Base-by-base conservation (phyloP, 2,329 filamentous ascomycete species). In the Diaporthe aspalathi region DNA sequence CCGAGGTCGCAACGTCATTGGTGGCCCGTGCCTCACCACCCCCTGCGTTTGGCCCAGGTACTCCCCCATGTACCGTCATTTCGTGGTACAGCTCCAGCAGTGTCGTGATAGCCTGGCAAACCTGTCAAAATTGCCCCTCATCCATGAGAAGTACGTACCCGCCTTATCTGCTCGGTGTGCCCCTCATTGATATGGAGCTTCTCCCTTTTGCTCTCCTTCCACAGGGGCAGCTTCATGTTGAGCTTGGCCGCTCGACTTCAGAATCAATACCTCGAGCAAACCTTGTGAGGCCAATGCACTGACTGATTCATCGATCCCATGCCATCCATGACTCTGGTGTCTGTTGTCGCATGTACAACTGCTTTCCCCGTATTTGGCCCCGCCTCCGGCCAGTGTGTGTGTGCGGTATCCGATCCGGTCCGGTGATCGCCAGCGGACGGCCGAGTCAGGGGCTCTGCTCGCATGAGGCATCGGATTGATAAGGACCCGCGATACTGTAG, bases 391-490 rank as follows among this genome's bases (percentile, higher is more conserved):
- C 11, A 27, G n/a, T 32, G 43, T n/a, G n/a, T n/a, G n/a, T 24
- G 60, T 49, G 60, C 60, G 50, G 60, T 49, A 50, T n/a, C 60
- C 60, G 60, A 65, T 50, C 60, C 60, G 60, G 45, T 50, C 60
- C 60, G 60, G 45, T 50, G 29, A 65, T 65, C 29, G 45, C 45
- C 57, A 43, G 60, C 60, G 60, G 60, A 32, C 20, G 40, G 60
- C 60, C 60, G 60, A 65, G 60, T 65, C 60, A 65, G 60, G 38
- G 45, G 20, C 43, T 38, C 11, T 50, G 27, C 20, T 65, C 60
- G 60, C 45, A 50, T 49, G 60, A 47, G 45, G n/a, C 9, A 47
- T 45, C 50, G 8, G 8, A 27, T 67, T 76, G 35, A 78, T 68
- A 53, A 43, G 27, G 27, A 8, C 27, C n/a, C 27, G 27, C 43